These are phyloP conservation scores for Phellinidium pouzarii DNA, from an alignment of 1,284 basidiomycete genomes.

Conservation along the genomic window DNA sequence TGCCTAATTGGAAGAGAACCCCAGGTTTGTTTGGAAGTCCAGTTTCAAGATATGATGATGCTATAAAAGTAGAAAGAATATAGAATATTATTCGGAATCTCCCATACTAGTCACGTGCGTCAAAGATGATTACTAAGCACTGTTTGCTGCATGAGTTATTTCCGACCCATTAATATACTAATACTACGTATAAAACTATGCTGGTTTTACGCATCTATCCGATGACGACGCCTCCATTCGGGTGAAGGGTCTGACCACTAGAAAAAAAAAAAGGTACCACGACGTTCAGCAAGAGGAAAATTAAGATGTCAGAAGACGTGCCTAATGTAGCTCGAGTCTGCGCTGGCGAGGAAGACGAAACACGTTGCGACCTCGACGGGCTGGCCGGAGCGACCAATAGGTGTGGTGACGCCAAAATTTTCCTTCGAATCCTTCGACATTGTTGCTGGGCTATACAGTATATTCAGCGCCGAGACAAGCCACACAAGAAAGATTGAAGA, in stretches of 20 bases:
- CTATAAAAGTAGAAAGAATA: too few species aligned
- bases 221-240: constrained; percentile 34
- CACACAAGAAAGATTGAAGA: constrained; percentile 7
- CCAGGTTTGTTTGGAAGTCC: too few species aligned
- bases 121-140: too few species aligned
- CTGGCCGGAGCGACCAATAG: constrained; percentile 48
- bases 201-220: constrained; percentile 21
- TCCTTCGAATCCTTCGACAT: constrained; percentile 42
- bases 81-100: too few species aligned
- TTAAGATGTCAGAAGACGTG: constrained; percentile 21
- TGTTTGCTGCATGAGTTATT: too few species aligned
- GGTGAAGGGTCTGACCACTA: constrained; percentile 33
- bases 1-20: too few species aligned
- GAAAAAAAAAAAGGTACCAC: not conserved
- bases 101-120: too few species aligned
- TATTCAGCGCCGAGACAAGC: not conserved
- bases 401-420: constrained; percentile 36
- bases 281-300: too few species aligned
- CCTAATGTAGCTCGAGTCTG: constrained; percentile 47
- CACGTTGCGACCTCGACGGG: constrained; percentile 50
- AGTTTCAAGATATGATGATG: too few species aligned
- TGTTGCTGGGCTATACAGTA: constrained; percentile 31
- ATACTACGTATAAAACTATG: not conserved
- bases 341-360: constrained; percentile 46
- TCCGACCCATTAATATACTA: too few species aligned